phyloP scores from a whole-genome alignment of 1,139 yeast species.

The Pichia sp. region DNA sequence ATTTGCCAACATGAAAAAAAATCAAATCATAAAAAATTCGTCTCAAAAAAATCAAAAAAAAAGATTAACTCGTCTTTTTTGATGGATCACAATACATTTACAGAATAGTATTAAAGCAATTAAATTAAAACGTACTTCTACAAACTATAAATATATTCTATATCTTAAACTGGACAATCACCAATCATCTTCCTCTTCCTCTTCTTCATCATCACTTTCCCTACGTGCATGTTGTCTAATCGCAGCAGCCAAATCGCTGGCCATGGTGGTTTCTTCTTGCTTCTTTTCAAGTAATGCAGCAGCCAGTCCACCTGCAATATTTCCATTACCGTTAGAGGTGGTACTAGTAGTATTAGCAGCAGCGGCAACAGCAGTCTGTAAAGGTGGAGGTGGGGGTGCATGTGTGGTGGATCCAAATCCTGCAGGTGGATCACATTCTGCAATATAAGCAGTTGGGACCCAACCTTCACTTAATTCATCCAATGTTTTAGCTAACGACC shows the following conservation, averaged over 20 bases:
- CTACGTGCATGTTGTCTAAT: conserved; percentile 78
- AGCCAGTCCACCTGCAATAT: conserved; percentile 62
- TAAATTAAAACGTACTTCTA: not conserved
- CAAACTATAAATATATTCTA: conserved; percentile 3
- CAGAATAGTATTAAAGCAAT: not conserved
- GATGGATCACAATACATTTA: not conserved
- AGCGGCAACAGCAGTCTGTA: not conserved
- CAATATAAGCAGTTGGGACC: conserved; percentile 92
- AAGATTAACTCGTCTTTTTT: not conserved
- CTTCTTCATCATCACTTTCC: conserved; percentile 66
- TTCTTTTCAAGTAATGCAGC: conserved; percentile 66
- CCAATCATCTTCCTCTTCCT: conserved; percentile 73
- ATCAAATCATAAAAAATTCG: not conserved
- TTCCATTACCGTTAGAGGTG: conserved; percentile 18
- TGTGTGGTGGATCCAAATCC: conserved; percentile 24
- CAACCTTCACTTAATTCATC: conserved; percentile 85
- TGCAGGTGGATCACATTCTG: conserved; percentile 49
- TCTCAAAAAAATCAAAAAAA: not conserved
- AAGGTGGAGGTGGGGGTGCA: conserved; percentile 5
- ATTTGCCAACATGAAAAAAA: not conserved
- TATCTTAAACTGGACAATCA: conserved; percentile 7
- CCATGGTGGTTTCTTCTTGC: conserved; percentile 58
- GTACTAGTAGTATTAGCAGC: conserved; percentile 13
- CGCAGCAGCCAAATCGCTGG: conserved; percentile 88
- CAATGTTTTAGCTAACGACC: conserved; percentile 81